Percentiles rank a stretch among this genome's conserved stretches.
Evolutionary conservation across 257 asterid genomes (phyloP).

Genomic region (Solanum virginianum): DNA sequence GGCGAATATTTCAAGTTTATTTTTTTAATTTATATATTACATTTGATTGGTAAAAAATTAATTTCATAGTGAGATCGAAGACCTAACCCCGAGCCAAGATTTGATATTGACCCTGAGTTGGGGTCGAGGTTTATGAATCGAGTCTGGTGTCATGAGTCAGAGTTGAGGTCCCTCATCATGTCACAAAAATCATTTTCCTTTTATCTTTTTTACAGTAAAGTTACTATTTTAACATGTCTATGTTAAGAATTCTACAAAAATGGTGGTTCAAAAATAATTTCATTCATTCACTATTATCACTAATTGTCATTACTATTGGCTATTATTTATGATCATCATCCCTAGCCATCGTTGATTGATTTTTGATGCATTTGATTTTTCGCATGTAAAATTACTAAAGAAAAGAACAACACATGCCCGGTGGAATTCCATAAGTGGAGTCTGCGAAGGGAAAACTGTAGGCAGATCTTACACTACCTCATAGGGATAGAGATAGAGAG

Average conservation of each 20-base stretch:
- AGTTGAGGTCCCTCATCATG: not conserved
- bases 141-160: too few relatives aligned
- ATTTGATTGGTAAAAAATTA: too few relatives aligned
- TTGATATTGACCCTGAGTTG: too few relatives aligned
- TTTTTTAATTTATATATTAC: too few relatives aligned
- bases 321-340: not conserved
- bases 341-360: not conserved
- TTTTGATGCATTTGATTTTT: constrained; percentile 38
- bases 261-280: not conserved
- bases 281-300: not conserved
- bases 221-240: not conserved
- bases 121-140: not conserved
- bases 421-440: too few relatives aligned
- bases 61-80: rapidly evolving
- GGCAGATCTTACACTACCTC: too few relatives aligned
- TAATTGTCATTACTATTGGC: too few relatives aligned
- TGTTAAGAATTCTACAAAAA: not conserved
- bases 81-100: not conserved
- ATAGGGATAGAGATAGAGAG: too few relatives aligned
- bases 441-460: too few relatives aligned
- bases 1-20: too few relatives aligned
- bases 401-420: too few relatives aligned
- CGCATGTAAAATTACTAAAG: constrained; percentile 18
- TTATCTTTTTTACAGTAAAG: too few relatives aligned
- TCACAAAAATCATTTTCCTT: not conserved